Base-by-base conservation (phyloP, 2,329 filamentous ascomycete species). In the Sclerotiophoma versabilis region DNA sequence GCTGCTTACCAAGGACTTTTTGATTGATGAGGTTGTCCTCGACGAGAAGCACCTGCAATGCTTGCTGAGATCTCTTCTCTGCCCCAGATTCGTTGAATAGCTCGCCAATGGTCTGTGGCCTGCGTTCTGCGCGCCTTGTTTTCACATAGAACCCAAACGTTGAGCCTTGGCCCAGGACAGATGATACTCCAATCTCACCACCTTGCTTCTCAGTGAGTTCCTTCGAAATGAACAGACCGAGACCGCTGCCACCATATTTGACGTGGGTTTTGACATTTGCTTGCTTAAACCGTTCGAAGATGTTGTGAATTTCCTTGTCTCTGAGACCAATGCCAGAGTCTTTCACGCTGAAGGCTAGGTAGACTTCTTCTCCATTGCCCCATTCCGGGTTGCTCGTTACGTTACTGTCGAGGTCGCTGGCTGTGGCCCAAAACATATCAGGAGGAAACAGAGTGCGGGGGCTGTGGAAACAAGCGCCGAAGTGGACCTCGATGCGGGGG, bases 111-210 rank as follows among this genome's bases (percentile, higher is more conserved):
- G 47, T 56, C 32, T 49, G 55, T 26, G 38, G 44, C 27, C 50
- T 56, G 10, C 32, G 49, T 20, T 67, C 54, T 7, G 65, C 65
- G 7, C 72, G 64, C 26, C 67, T 57, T 1, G 71, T 63, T 42
- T 74, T 74, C 63, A 80, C 71, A 60, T 78, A 80, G 62, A 80
- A 80, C 1, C 73, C 76, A 53, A 81, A 80, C 0, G 75, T 79
- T 10, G 72, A 76, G 2, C 74, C 74, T 26, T 72, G 50, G 1
- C 74, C 75, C 6, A 70, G 59, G 4, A 59, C 54, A 4, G 76
- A 77, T 2, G 66, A 69, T 11, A 80, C 78, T 2, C 79, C 78
- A 38, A 81, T 80, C 32, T 79, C 77, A 5, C 79, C 79, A 20
- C 78, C 78, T 57, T 76, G 73, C 54, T 71, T 74, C 49, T 81